phyloP scores from a whole-genome alignment of 2,329 filamentous ascomycete genomes.

The Fusarium liriodendri region DNA sequence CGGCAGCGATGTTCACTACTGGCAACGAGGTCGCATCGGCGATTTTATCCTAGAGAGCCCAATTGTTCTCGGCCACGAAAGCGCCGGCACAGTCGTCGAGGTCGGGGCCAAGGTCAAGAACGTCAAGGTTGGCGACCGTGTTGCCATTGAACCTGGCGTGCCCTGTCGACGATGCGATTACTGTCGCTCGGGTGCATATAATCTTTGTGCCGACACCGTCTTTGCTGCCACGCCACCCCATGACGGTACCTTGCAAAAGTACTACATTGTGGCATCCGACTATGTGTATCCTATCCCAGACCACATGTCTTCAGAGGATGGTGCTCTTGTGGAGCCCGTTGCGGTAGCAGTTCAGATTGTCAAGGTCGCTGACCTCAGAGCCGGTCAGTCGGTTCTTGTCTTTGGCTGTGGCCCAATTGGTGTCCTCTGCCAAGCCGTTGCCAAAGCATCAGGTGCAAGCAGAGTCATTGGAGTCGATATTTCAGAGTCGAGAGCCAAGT shows the following conservation, averaged over 20 bases:
- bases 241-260: conserved; percentile 61
- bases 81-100: conserved; percentile 54
- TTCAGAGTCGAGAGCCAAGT: conserved; percentile 50
- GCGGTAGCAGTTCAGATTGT: conserved; percentile 60
- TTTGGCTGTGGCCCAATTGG: conserved; percentile 63
- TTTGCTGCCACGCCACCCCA: conserved; percentile 63
- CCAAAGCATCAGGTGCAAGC: conserved; percentile 55
- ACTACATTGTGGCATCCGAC: conserved; percentile 59
- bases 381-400: conserved; percentile 56
- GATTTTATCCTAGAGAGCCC: conserved; percentile 58
- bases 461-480: conserved; percentile 59
- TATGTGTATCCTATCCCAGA: conserved; percentile 60
- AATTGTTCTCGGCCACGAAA: conserved; percentile 61
- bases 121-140: conserved; percentile 56
- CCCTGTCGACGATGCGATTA: conserved; percentile 57
- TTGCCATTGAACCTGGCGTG: conserved; percentile 61
- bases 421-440: conserved; percentile 56
- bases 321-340: conserved; percentile 61
- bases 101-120: conserved; percentile 55
- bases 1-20: conserved; percentile 59
- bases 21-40: conserved; percentile 59
- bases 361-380: conserved; percentile 52
- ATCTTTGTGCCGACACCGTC: conserved; percentile 55
- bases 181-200: conserved; percentile 55
- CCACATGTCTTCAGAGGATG: conserved; percentile 59